Evolutionary conservation across 2,329 filamentous ascomycete genomes (phyloP).

Genomic region (Penicillium digitatum): DNA sequence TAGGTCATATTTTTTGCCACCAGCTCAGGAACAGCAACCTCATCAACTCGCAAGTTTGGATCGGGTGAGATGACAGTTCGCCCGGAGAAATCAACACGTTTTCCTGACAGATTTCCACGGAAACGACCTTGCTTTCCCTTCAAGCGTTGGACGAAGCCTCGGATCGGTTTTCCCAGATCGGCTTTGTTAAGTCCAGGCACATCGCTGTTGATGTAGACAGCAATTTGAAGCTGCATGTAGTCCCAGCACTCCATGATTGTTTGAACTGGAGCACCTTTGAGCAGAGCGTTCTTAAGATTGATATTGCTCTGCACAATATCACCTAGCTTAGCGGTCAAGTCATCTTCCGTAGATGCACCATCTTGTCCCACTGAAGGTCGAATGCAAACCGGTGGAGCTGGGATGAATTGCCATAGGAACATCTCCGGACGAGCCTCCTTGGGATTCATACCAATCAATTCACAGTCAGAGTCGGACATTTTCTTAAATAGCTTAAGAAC

Average conservation of each 20-base stretch:
- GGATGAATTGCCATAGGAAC: slow-evolving; percentile 96
- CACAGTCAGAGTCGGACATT: slow-evolving; percentile 79
- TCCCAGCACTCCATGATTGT: slow-evolving; percentile 99
- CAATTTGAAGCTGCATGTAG: slow-evolving; percentile 88
- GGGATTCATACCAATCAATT: slow-evolving; percentile 83
- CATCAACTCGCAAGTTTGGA: slow-evolving; percentile 86
- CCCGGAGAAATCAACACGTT: slow-evolving; percentile 97
- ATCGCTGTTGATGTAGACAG: slow-evolving; percentile 97
- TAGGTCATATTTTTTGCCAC: slow-evolving; percentile 98
- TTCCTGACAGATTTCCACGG: slow-evolving; percentile 92
- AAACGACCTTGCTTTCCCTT: slow-evolving; percentile 98
- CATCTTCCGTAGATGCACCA: slow-evolving; percentile 88
- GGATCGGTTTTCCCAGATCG: slow-evolving; percentile 80
- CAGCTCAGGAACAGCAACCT: slow-evolving; percentile 84
- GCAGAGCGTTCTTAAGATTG: slow-evolving; percentile 75
- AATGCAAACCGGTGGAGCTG: slow-evolving; percentile 90
- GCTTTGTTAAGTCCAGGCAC: slow-evolving; percentile 87
- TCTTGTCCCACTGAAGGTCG: slow-evolving; percentile 92
- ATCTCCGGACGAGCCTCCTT: slow-evolving; percentile 86
- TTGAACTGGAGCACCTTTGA: slow-evolving; percentile 76
- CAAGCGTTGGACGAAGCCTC: slow-evolving; percentile 89
- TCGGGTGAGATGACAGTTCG: slow-evolving; percentile 97
- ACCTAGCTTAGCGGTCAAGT: slow-evolving; percentile 92
- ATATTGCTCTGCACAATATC: slow-evolving; percentile 93
- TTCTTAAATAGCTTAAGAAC: slow-evolving; percentile 89